Evolutionary conservation across 2,329 filamentous ascomycete species (phyloP).

Genomic region (Cladosporium sp.): DNA sequence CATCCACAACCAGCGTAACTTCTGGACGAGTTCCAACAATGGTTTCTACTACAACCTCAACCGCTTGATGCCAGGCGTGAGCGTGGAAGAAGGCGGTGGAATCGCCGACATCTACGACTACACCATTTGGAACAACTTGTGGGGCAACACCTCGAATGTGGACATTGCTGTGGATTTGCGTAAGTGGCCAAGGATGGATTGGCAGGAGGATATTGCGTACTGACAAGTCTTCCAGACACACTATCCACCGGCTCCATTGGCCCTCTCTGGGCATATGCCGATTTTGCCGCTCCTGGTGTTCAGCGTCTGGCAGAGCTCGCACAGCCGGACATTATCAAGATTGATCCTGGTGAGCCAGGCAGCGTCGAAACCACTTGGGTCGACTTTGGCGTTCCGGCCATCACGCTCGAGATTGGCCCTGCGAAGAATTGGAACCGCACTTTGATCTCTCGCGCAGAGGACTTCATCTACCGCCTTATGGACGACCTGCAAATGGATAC

Average conservation of each 20-base stretch:
- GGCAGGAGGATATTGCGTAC: not conserved
- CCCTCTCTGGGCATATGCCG: constrained; percentile 38
- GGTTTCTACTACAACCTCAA: constrained; percentile 53
- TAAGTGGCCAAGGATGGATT: constrained; percentile 8
- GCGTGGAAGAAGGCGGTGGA: constrained; percentile 19
- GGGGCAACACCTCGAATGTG: constrained; percentile 36
- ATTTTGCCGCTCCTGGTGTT: constrained; percentile 35
- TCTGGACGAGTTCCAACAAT: constrained; percentile 34
- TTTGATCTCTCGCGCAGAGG: constrained; percentile 33
- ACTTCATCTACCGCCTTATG: constrained; percentile 13
- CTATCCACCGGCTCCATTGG: constrained; percentile 34
- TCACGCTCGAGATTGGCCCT: constrained; percentile 37
- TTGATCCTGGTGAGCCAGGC: constrained; percentile 37
- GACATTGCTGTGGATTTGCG: constrained; percentile 36
- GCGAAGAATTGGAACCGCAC: constrained; percentile 36
- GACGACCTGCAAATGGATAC: constrained; percentile 13
- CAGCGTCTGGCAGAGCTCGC: constrained; percentile 37
- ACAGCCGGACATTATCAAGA: constrained; percentile 37
- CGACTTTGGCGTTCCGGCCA: constrained; percentile 31
- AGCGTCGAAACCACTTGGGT: constrained; percentile 38
- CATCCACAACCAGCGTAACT: constrained; percentile 37
- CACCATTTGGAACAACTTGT: constrained; percentile 37
- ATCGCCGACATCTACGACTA: constrained; percentile 22
- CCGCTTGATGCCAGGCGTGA: constrained; percentile 60
- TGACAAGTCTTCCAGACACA: constrained; percentile 25